Conservation (phyloP, 306 rosid genomes). For the Quercus agrifolia region DNA sequence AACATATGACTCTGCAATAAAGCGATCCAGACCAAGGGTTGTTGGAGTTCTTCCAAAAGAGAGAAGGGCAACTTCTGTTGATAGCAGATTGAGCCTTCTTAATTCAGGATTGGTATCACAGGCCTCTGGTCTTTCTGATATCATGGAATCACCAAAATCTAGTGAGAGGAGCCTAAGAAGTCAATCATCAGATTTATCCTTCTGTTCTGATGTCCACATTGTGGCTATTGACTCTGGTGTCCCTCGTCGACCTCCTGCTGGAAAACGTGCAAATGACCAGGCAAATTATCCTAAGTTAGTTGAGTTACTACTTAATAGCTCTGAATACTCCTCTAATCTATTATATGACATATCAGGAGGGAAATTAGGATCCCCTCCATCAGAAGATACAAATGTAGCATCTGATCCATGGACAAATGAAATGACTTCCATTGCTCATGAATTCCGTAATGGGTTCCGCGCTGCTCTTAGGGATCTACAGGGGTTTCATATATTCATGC, state of each 20-base stretch:
- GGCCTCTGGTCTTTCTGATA: conserved; percentile 67
- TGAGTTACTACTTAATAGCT: conserved; percentile 76
- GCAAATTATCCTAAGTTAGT: conserved; percentile 85
- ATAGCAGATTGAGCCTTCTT: conserved; percentile 49
- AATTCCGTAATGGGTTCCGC: conserved; percentile 78
- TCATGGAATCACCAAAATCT: conserved; percentile 63
- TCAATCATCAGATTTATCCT: conserved; percentile 40
- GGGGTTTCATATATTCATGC: conserved; percentile 84
- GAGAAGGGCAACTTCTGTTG: conserved; percentile 78
- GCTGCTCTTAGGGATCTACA: conserved; percentile 84
- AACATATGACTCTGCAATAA: conserved; percentile 60
- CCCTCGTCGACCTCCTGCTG: conserved; percentile 97
- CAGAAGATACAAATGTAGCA: conserved; percentile 34
- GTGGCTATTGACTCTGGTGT: conserved; percentile 95
- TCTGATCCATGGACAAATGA: conserved; percentile 40
- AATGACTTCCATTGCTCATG: conserved; percentile 44
- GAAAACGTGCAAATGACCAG: conserved; percentile 92
- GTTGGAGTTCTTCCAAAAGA: conserved; percentile 66
- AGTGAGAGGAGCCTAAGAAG: conserved; percentile 34
- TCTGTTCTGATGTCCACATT: conserved; percentile 49
- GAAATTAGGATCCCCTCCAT: conserved; percentile 61
- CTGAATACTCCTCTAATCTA: conserved; percentile 73
- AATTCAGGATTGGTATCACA: conserved; percentile 49
- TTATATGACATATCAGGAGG: conserved; percentile 78
- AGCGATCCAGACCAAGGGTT: conserved; percentile 60